Evolutionary conservation across 441 rosid genomes (phyloP).

Genomic region (Gossypium laxum): DNA sequence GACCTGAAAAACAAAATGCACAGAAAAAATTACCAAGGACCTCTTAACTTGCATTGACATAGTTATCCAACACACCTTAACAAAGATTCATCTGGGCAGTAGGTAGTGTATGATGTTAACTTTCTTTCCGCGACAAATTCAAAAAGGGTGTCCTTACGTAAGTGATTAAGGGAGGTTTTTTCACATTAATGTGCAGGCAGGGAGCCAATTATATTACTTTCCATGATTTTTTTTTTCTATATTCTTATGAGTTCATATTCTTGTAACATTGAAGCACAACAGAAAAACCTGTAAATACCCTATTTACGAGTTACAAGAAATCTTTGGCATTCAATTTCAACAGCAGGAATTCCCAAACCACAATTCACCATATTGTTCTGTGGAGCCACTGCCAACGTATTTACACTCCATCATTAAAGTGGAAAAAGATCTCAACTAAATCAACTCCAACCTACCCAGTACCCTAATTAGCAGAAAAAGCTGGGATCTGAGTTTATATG

Average conservation of each 20-base stretch:
- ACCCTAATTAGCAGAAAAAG: background rate
- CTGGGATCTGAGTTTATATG: background rate
- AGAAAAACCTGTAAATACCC: background rate
- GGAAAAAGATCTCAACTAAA: background rate
- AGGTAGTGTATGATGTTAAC: background rate
- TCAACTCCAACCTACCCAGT: background rate
- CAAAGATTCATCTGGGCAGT: background rate
- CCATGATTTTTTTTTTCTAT: background rate
- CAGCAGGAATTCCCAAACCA: background rate
- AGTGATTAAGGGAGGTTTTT: background rate
- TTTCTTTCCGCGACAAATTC: background rate
- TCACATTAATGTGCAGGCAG: background rate
- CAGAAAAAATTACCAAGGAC: background rate
- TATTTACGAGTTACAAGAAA: background rate
- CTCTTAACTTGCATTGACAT: background rate
- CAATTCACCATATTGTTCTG: background rate
- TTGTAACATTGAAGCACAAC: background rate
- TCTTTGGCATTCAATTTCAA: background rate
- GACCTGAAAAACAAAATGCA: slow-evolving; percentile 3
- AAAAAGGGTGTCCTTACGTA: background rate
- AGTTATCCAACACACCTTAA: background rate
- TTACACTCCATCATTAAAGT: background rate
- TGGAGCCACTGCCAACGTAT: background rate
- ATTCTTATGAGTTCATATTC: background rate
- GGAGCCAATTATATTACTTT: background rate